A percentile compares a stretch with the other conserved stretches of the same genome.
Conservation (phyloP, 352 stramenopile genomes). For the Peronospora tabacina region DNA sequence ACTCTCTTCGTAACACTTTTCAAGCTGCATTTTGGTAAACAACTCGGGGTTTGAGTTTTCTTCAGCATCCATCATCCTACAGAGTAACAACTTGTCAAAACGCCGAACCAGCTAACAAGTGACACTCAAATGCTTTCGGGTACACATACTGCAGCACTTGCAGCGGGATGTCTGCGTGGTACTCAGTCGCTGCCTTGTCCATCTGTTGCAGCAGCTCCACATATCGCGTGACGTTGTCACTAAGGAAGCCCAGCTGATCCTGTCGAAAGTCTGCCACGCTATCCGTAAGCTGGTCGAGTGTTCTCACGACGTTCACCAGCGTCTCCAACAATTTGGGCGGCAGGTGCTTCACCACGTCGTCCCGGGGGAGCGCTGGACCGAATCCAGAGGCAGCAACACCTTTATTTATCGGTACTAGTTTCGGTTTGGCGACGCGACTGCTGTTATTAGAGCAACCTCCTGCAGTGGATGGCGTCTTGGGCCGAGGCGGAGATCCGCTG, state of each 20-base stretch:
- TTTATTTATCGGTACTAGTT: constrained; percentile 43
- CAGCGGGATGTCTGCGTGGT: constrained; percentile 52
- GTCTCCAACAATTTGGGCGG: constrained; percentile 48
- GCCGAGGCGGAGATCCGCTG: constrained; percentile 42
- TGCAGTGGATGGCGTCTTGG: constrained; percentile 47
- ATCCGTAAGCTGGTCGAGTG: constrained; percentile 54
- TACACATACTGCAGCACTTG: constrained; percentile 31
- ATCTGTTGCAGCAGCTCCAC: constrained; percentile 51
- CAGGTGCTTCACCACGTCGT: constrained; percentile 56
- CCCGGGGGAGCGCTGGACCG: constrained; percentile 31
- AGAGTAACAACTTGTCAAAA: neutral
- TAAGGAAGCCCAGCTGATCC: constrained; percentile 52
- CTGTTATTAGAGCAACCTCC: constrained; percentile 3
- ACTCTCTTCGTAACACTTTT: constrained; percentile 58
- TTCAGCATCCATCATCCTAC: constrained; percentile 44
- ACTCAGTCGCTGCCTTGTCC: constrained; percentile 35
- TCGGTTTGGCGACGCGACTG: constrained; percentile 33
- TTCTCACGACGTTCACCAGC: constrained; percentile 51
- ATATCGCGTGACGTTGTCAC: constrained; percentile 51
- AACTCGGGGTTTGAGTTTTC: constrained; percentile 58
- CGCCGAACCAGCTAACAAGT: neutral
- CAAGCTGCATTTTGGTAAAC: constrained; percentile 55
- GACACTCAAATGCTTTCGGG: neutral
- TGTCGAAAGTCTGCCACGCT: constrained; percentile 52
- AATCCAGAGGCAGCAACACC: constrained; percentile 9